These are phyloP conservation scores for Blastocystis sp. DNA, from an alignment of 352 stramenopile genomes.

Conservation along the genomic window DNA sequence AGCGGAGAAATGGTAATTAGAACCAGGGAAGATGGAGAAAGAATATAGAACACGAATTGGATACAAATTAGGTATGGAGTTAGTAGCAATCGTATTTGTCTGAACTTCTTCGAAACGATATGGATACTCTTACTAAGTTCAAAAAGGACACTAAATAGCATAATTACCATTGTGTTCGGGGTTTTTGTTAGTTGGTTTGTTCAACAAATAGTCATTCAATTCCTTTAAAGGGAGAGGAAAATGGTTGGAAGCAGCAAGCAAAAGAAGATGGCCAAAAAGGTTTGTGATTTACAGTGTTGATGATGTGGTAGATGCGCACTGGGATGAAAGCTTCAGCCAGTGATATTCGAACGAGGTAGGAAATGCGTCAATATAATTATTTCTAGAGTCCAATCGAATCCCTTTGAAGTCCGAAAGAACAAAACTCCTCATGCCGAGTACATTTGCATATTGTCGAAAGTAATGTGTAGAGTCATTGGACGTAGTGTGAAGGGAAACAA, in stretches of 20 bases:
- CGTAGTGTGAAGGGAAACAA: conserved; percentile 57
- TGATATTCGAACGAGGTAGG: neutral
- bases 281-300: neutral
- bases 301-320: conserved; percentile 39
- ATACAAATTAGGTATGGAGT: neutral
- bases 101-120: neutral
- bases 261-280: conserved; percentile 47
- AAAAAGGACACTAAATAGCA: neutral
- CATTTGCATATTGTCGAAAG: neutral
- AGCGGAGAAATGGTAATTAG: neutral
- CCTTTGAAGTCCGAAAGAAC: conserved; percentile 62
- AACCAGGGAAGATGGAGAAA: neutral
- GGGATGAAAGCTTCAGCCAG: conserved; percentile 12
- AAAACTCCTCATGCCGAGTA: conserved; percentile 44
- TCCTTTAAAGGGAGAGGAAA: neutral
- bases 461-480: conserved; percentile 53
- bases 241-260: conserved; percentile 31
- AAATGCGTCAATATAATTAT: neutral
- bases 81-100: neutral
- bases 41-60: neutral
- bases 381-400: conserved; percentile 49
- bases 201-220: conserved; percentile 17
- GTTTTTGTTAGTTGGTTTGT: neutral
- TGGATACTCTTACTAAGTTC: neutral
- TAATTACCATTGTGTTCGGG: neutral